Base-by-base conservation (phyloP, 345 rosid species). In the Schrenkiella parvula region DNA sequence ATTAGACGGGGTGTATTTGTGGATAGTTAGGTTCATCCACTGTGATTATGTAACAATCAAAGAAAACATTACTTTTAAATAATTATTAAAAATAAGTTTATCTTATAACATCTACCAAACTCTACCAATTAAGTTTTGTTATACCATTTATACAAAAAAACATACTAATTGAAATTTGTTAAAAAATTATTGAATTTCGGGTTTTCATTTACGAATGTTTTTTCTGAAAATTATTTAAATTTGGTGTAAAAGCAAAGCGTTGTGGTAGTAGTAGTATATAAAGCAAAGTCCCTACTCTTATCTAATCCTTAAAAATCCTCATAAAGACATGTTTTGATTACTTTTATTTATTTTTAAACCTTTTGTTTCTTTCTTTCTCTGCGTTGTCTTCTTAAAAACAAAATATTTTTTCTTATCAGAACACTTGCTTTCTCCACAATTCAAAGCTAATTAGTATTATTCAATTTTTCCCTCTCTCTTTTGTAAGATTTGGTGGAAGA, bases 371-470 rank as follows among this genome's bases (percentile, higher is more conserved):
- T 22, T 62, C 46, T 17, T 39, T 10, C 9, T 56, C 44, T 63
- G 58, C 66, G 75, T 47, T 70, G 75, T 76, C 71, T 62, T 69
- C 57, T 12, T 35, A 8, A 57, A 31, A 58, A 26, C 14, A 14
- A 58, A 37, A 12, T 1, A 38, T 69, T 70, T 26, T 51, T 19
- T n/a, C n/a, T 3, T 78, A 61, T 31, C 32, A 55, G n/a, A 60
- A 46, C 57, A 46, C 57, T 86, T 88, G 75, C 86, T 80, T 84
- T 61, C 81, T 64, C 80, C 81, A 66, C 79, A 85, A 79, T 86
- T 80, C 83, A 81, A 78, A 68, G 63, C 78, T 81, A 68, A 64
- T n/a, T 41, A 75, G 7, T 43, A 64, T 28, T 68, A 62, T 62
- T 62, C 59, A 46, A 11, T 38, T 68, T 51, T 82, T 72, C 50